phyloP scores from a whole-genome alignment of 768 basidiomycete genomes.

The Dioszegia hungarica region DNA sequence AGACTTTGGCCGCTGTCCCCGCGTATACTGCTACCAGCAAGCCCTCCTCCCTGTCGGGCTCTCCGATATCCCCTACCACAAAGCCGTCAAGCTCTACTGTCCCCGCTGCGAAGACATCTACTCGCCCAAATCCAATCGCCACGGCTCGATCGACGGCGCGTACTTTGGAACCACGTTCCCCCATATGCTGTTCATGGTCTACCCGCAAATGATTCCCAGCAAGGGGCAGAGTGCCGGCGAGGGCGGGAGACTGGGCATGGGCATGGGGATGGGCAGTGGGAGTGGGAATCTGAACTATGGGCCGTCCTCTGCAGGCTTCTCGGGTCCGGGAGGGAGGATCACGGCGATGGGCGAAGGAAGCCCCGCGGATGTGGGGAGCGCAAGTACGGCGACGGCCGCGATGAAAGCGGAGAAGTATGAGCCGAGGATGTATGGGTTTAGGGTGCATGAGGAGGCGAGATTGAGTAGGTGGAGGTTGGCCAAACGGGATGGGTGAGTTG shows the following conservation, averaged over 20 bases:
- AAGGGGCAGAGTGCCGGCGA: slow-evolving; percentile 54
- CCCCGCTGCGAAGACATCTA: slow-evolving; percentile 98
- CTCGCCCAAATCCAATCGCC: slow-evolving; percentile 91
- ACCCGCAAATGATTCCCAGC: slow-evolving; percentile 83
- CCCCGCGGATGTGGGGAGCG: slow-evolving; percentile 56
- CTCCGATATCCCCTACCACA: slow-evolving; percentile 95
- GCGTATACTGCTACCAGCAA: slow-evolving; percentile 90
- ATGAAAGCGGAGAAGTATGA: slow-evolving; percentile 86
- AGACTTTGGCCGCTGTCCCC: slow-evolving; percentile 96
- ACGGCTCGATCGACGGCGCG: slow-evolving; percentile 95
- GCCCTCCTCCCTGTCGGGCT: slow-evolving; percentile 94
- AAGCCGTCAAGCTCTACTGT: slow-evolving; percentile 97
- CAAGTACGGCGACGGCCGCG: slow-evolving; percentile 75
- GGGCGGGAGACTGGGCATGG: neutral
- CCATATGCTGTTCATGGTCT: slow-evolving; percentile 93
- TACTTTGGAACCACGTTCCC: slow-evolving; percentile 99
- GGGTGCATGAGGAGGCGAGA: slow-evolving; percentile 87
- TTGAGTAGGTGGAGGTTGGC: slow-evolving; percentile 95
- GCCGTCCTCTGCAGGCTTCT: neutral
- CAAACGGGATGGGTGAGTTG: slow-evolving; percentile 69
- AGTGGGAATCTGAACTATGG: neutral
- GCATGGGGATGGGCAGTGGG: neutral
- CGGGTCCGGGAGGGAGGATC: neutral
- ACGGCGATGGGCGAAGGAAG: slow-evolving; percentile 35
- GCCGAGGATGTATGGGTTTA: slow-evolving; percentile 95